These are phyloP conservation scores for Ganoderma multipileum DNA, from an alignment of 1,284 basidiomycete genomes.

Conservation along the genomic window DNA sequence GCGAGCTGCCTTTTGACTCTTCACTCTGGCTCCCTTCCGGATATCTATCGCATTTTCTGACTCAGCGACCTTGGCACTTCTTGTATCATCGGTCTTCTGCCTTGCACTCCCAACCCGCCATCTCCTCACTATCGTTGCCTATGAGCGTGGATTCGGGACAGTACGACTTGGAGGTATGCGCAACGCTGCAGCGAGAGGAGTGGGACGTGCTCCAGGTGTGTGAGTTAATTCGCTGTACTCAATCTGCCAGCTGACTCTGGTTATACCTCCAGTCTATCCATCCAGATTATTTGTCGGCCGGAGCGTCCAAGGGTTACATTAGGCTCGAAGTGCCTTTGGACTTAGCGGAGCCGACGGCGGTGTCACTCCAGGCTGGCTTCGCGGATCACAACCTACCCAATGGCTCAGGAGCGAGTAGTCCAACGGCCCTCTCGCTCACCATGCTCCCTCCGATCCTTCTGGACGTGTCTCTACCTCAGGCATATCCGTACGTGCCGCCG, in stretches of 20 bases:
- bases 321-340: conserved; percentile 72
- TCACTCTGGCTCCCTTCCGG: background rate
- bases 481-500: conserved; percentile 67
- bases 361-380: conserved; percentile 41
- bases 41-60: background rate
- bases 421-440: conserved; percentile 39
- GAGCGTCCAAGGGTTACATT: conserved; percentile 46
- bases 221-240: background rate
- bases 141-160: conserved; percentile 5
- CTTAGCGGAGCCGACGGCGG: conserved; percentile 48
- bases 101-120: background rate
- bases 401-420: background rate
- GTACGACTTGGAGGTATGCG: conserved; percentile 34
- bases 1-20: background rate
- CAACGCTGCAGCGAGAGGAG: conserved; percentile 45
- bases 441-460: conserved; percentile 70
- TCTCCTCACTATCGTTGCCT: background rate
- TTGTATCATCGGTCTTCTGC: background rate
- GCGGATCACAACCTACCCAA: conserved; percentile 29
- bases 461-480: conserved; percentile 57
- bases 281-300: conserved; percentile 66
- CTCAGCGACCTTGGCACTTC: background rate
- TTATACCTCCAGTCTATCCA: conserved; percentile 66
- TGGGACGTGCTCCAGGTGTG: conserved; percentile 65
- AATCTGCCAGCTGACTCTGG: conserved; percentile 8